Conservation (phyloP, 768 basidiomycete genomes). For the Agrocybe chaxingu region DNA sequence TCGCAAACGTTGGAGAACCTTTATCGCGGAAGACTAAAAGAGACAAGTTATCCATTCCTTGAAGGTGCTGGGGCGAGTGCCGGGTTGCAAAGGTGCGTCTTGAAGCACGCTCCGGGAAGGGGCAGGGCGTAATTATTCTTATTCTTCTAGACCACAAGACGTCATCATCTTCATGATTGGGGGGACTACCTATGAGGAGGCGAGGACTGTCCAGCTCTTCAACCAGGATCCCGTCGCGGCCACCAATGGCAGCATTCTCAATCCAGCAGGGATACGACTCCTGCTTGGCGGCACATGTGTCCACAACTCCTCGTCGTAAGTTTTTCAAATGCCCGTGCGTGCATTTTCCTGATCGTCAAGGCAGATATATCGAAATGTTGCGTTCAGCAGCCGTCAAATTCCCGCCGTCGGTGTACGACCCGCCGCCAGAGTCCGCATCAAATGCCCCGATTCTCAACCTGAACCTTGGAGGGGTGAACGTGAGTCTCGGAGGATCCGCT, state of each 20-base stretch:
- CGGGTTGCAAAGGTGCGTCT: slow-evolving; percentile 61
- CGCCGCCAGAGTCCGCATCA: slow-evolving; percentile 69
- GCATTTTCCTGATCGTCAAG: slow-evolving; percentile 7
- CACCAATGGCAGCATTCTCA: slow-evolving; percentile 42
- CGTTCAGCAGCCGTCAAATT: slow-evolving; percentile 64
- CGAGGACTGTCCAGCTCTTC: slow-evolving; percentile 75
- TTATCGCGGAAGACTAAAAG: slow-evolving; percentile 81
- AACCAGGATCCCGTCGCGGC: slow-evolving; percentile 73
- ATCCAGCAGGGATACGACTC: slow-evolving; percentile 66
- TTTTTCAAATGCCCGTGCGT: slow-evolving; percentile 1
- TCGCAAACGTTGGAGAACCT: slow-evolving; percentile 89
- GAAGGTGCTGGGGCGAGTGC: slow-evolving; percentile 64
- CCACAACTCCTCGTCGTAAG: slow-evolving; percentile 90
- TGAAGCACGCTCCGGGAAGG: not conserved
- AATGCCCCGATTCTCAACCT: slow-evolving; percentile 83
- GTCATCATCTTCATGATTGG: slow-evolving; percentile 97
- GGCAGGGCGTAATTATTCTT: not conserved
- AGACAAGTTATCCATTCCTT: slow-evolving; percentile 88
- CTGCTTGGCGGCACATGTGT: slow-evolving; percentile 93
- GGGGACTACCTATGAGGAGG: slow-evolving; percentile 95
- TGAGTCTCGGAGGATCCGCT: slow-evolving; percentile 85
- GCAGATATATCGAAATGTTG: slow-evolving; percentile 88
- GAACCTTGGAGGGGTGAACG: slow-evolving; percentile 88
- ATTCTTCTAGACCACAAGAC: slow-evolving; percentile 75
- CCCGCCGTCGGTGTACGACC: slow-evolving; percentile 66